These are phyloP conservation scores for Globisporangium spinosum DNA, from an alignment of 352 stramenopile species.

Conservation along the genomic window DNA sequence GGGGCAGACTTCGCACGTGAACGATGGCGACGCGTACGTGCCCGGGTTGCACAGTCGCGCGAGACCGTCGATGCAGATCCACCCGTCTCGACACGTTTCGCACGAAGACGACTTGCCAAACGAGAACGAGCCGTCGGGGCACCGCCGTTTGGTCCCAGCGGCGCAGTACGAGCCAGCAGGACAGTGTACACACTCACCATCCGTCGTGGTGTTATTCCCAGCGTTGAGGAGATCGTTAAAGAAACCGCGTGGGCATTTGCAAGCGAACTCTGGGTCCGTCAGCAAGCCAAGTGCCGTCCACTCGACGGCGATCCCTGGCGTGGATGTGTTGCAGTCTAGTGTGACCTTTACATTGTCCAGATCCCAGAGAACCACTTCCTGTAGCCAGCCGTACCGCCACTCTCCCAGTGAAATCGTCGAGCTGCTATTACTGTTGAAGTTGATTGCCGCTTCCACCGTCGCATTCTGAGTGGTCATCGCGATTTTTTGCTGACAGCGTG, in stretches of 20 bases:
- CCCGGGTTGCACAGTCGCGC: constrained; percentile 48
- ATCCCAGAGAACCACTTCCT: constrained; percentile 33
- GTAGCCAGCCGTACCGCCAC: constrained; percentile 38
- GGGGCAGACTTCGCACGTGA: constrained; percentile 40
- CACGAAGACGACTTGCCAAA: constrained; percentile 54
- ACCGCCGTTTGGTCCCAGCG: constrained; percentile 48
- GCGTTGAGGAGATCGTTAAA: constrained; percentile 32
- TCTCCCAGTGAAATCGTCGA: constrained; percentile 11
- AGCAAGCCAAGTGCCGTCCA: constrained; percentile 53
- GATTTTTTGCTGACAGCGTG: constrained; percentile 27
- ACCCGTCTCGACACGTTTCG: constrained; percentile 51
- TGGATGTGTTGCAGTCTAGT: constrained; percentile 46
- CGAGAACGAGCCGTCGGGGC: constrained; percentile 45
- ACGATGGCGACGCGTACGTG: constrained; percentile 41
- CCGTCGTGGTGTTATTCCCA: background rate
- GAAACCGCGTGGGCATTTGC: constrained; percentile 52
- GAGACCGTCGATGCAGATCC: constrained; percentile 57
- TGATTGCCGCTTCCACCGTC: constrained; percentile 12
- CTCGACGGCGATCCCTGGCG: constrained; percentile 27
- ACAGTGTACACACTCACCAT: constrained; percentile 41
- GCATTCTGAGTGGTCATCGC: constrained; percentile 25
- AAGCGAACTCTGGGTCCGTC: constrained; percentile 49
- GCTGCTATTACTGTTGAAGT: background rate
- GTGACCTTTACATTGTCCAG: constrained; percentile 30
- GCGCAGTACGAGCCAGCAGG: constrained; percentile 56